phyloP scores from a whole-genome alignment of 2,329 filamentous ascomycete genomes.

The Cadophora gregata region DNA sequence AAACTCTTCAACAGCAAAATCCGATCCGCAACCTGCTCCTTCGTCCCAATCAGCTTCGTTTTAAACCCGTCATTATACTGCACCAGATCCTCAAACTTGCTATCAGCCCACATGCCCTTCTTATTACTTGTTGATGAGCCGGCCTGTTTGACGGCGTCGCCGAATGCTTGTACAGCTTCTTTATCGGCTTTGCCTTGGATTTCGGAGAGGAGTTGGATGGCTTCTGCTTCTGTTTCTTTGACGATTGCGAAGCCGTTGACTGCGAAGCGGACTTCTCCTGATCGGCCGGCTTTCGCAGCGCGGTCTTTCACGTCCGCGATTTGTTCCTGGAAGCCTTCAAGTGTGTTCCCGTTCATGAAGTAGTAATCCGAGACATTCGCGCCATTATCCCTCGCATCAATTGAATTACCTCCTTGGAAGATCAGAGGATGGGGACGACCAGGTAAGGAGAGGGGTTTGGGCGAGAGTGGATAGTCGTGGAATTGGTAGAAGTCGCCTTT shows the following conservation, averaged over 20 bases:
- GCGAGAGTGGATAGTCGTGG: slow-evolving; percentile 55
- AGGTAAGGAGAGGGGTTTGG: slow-evolving; percentile 54
- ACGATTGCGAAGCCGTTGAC: slow-evolving; percentile 58
- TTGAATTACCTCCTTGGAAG: slow-evolving; percentile 59
- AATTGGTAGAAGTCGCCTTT: slow-evolving; percentile 60
- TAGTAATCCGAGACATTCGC: slow-evolving; percentile 56
- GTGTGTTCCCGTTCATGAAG: slow-evolving; percentile 62
- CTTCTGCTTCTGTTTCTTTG: slow-evolving; percentile 56
- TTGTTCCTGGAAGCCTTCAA: slow-evolving; percentile 57
- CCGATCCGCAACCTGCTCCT: slow-evolving; percentile 56
- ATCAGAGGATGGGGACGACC: slow-evolving; percentile 56
- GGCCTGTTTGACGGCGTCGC: slow-evolving; percentile 56
- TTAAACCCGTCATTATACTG: slow-evolving; percentile 63
- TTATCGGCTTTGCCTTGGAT: slow-evolving; percentile 59
- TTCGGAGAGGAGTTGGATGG: slow-evolving; percentile 54
- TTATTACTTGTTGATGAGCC: slow-evolving; percentile 54
- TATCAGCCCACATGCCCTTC: slow-evolving; percentile 59
- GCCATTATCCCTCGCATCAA: slow-evolving; percentile 56
- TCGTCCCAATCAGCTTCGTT: slow-evolving; percentile 59
- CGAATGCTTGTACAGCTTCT: slow-evolving; percentile 56
- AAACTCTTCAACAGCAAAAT: slow-evolving; percentile 55
- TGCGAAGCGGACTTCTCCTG: slow-evolving; percentile 54
- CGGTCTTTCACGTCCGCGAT: slow-evolving; percentile 55
- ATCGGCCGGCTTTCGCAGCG: slow-evolving; percentile 51
- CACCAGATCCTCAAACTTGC: slow-evolving; percentile 57